Conservation (phyloP, 257 asterid genomes). For the Galeopsis tetrahit region DNA sequence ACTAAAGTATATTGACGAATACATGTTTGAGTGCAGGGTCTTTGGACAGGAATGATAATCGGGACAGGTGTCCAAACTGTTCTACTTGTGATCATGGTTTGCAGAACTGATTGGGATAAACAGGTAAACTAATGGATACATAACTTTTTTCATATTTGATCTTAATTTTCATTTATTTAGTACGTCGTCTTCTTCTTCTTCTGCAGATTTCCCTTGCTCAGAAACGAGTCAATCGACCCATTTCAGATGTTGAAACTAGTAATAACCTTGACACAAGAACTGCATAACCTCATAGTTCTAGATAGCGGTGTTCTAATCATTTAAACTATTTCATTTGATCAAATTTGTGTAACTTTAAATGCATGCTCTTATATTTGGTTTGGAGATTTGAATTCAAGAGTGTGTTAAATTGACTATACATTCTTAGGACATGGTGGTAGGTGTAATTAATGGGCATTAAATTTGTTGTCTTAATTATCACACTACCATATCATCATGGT, state of each 20-base stretch:
- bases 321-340: too few relatives aligned
- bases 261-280: background rate
- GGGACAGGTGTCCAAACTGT: slow-evolving; percentile 51
- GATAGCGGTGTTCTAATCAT: too few relatives aligned
- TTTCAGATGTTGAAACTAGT: slow-evolving; percentile 13
- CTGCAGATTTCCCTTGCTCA: slow-evolving; percentile 39
- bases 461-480: too few relatives aligned
- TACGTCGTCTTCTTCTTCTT: background rate
- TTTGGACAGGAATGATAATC: slow-evolving; percentile 57
- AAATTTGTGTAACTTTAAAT: too few relatives aligned
- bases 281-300: background rate
- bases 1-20: background rate
- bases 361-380: too few relatives aligned
- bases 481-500: too few relatives aligned
- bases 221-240: slow-evolving; percentile 29
- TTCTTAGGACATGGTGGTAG: too few relatives aligned
- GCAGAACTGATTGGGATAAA: slow-evolving; percentile 54
- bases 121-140: slow-evolving; percentile 35
- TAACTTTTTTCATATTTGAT: background rate
- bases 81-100: slow-evolving; percentile 46
- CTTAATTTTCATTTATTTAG: too few relatives aligned
- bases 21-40: slow-evolving; percentile 41
- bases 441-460: too few relatives aligned
- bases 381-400: too few relatives aligned
- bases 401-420: too few relatives aligned